Evolutionary conservation across 306 rosid genomes (phyloP).

Genomic region (Quillaja saponaria): DNA sequence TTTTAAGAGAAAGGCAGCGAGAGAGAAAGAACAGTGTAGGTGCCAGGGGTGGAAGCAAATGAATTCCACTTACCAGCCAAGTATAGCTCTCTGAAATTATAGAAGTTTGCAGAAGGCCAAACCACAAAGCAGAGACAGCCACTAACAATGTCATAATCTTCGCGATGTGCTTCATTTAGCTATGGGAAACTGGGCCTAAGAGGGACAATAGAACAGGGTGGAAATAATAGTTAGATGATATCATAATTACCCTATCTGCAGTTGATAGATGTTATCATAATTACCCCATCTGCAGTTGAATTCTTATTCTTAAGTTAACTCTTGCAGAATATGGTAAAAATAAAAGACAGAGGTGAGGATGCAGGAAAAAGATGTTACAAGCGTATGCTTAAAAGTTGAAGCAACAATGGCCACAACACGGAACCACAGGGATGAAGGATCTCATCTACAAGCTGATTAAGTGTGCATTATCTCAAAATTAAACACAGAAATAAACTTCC

Average conservation of each 20-base stretch:
- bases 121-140: slow-evolving; percentile 67
- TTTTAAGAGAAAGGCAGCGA: neutral
- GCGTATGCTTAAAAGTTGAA: neutral
- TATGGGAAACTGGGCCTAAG: slow-evolving; percentile 23
- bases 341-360: neutral
- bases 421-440: neutral
- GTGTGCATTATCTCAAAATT: too few relatives aligned
- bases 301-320: too few relatives aligned
- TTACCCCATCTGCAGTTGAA: too few relatives aligned
- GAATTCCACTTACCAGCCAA: slow-evolving; percentile 69
- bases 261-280: too few relatives aligned
- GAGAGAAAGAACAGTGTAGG: neutral
- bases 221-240: too few relatives aligned
- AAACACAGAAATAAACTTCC: too few relatives aligned
- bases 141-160: slow-evolving; percentile 66
- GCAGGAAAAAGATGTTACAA: neutral
- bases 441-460: neutral
- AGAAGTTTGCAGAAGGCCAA: slow-evolving; percentile 67
- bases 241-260: too few relatives aligned
- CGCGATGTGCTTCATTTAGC: slow-evolving; percentile 73
- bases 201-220: too few relatives aligned
- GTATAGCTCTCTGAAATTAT: slow-evolving; percentile 55
- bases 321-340: slow-evolving; percentile 18
- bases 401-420: neutral
- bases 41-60: too few relatives aligned